These are phyloP conservation scores for Primulina tabacum DNA, from an alignment of 257 asterid genomes.

Conservation along the genomic window DNA sequence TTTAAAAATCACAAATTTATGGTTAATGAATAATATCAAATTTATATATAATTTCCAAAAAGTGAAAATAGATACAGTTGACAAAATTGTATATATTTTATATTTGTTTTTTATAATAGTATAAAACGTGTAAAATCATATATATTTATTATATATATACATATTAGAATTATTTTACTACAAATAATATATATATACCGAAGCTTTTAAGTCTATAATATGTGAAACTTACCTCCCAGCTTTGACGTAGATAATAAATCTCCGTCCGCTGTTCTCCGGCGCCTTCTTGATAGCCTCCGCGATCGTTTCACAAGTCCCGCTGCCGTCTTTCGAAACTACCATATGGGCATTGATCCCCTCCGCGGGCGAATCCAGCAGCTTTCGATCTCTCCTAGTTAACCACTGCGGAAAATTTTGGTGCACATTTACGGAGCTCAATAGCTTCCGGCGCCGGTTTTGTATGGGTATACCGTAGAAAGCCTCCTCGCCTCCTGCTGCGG, in stretches of 20 bases:
- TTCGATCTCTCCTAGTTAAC: constrained; percentile 39
- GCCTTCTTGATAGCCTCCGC: constrained; percentile 49
- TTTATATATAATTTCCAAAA: no score
- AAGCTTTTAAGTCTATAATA: no score
- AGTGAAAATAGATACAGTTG: no score
- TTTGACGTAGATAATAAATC: constrained; percentile 46
- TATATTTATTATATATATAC: no score
- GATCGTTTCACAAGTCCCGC: constrained; percentile 46
- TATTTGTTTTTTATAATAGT: no score
- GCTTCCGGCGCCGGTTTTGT: constrained; percentile 36
- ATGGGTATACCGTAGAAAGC: constrained; percentile 47
- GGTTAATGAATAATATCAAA: no score
- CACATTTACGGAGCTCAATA: constrained; percentile 14
- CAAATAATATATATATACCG: no score
- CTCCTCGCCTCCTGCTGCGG: constrained; percentile 29
- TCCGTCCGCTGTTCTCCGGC: constrained; percentile 38
- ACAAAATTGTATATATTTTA: no score
- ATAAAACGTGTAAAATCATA: no score
- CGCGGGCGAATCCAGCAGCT: constrained; percentile 28
- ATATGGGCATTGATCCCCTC: constrained; percentile 37
- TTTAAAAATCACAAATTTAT: no score
- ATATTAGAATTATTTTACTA: no score
- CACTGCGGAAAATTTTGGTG: constrained; percentile 39
- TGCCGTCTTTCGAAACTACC: constrained; percentile 42
- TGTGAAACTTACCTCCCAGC: constrained; percentile 38